Base-by-base conservation (phyloP, 108 stramenopile genomes). In the Cyclotella baltica region DNA sequence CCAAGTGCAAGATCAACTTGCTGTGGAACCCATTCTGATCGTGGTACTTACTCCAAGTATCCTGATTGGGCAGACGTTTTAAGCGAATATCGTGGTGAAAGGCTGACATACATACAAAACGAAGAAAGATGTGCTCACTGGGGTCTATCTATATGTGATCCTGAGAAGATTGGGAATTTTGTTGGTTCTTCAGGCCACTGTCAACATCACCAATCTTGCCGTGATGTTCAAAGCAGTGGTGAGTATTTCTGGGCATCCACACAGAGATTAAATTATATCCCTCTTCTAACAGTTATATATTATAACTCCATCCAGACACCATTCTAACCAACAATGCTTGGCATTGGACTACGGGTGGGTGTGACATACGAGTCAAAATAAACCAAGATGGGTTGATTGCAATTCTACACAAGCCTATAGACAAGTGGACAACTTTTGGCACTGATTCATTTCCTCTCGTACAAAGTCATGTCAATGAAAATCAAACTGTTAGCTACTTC, bases 361-460 rank as follows among this genome's bases (percentile, higher is more conserved):
- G 92, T 67, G 13, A 33, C 3, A 43, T 89, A 15, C 50, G 56
- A 48, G 88, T 80, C 5, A 88, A 89, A 67, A 73, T 93, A 56
- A 61, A 76, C 62, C 25, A 56, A 34, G 78, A 75, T 27, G 91
- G 91, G 5, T 15, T 62, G 36, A 73, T 92, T 59, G 83, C 81
- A 19, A 66, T 88, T n/a, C 81, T 92, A 3, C 88, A 92, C 72
- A 59, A 71, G 15, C 74, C 80, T 34, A 33, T 64, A 59, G n/a
- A 63, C 27, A 73, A 59, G 33, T 73, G 43, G 40, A 73, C 22
- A n/a, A 16, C 13, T 20, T 13, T 33, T 33, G 46, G 38, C 4
- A 16, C 36, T 53, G 15, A 47, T 16, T 19, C 23, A 0, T 46
- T 20, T 34, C 62, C 62, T 29, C 38, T 20, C 2, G 48, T 59